Conservation (phyloP, 192 early-diverging fungal species). For the Chytriomyces sp. region DNA sequence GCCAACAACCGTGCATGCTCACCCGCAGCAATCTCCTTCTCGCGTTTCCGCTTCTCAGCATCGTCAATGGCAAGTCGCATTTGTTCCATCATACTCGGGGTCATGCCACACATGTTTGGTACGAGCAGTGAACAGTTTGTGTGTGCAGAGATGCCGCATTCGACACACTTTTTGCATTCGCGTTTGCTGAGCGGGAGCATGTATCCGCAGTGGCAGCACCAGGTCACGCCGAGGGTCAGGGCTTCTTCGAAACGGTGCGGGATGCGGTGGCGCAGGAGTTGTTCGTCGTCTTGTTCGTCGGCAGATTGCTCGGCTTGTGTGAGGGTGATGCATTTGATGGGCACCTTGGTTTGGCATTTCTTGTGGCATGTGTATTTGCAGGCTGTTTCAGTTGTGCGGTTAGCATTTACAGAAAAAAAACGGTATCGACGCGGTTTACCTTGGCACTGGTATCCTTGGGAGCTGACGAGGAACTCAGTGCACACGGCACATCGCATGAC, state of each 20-base stretch:
- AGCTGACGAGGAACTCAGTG: slow-evolving; percentile 89
- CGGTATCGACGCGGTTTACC: slow-evolving; percentile 54
- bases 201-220: slow-evolving; percentile 98
- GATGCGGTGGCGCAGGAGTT: slow-evolving; percentile 83
- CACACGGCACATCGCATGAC: slow-evolving; percentile 98
- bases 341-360: slow-evolving; percentile 81
- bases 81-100: slow-evolving; percentile 80
- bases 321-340: slow-evolving; percentile 85
- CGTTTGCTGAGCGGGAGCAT: slow-evolving; percentile 86
- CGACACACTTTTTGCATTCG: slow-evolving; percentile 59
- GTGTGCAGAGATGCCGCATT: slow-evolving; percentile 86
- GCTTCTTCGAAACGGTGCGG: slow-evolving; percentile 92
- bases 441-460: slow-evolving; percentile 90
- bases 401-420: slow-evolving; percentile 2
- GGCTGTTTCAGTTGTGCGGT: slow-evolving; percentile 48
- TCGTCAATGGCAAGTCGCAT: slow-evolving; percentile 81
- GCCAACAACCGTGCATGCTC: slow-evolving; percentile 38
- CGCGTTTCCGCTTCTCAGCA: slow-evolving; percentile 53
- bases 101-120: slow-evolving; percentile 91
- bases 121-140: slow-evolving; percentile 82
- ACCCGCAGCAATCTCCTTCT: slow-evolving; percentile 56
- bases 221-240: slow-evolving; percentile 81
- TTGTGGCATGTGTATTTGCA: slow-evolving; percentile 95
- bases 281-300: slow-evolving; percentile 63
- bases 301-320: slow-evolving; percentile 67